phyloP scores from a whole-genome alignment of 257 asterid genomes.

The Ehretia macrophylla region DNA sequence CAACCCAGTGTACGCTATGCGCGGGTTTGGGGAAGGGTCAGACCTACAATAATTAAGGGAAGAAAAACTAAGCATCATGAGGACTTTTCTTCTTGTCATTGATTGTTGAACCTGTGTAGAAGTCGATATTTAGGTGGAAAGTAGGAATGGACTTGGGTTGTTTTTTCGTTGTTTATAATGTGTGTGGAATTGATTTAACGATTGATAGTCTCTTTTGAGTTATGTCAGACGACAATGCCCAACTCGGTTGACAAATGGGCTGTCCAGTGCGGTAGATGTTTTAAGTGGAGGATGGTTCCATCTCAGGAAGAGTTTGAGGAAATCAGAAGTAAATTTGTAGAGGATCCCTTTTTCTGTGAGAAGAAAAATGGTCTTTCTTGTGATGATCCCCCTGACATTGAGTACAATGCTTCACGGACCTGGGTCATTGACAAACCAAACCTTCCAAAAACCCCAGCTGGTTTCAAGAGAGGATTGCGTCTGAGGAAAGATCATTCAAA shows the following conservation, averaged over 20 bases:
- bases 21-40: not conserved
- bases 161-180: not conserved
- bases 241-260: slow-evolving; percentile 25
- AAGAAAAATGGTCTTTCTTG: slow-evolving; percentile 30
- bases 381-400: slow-evolving; percentile 44
- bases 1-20: not conserved
- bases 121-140: no score
- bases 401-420: slow-evolving; percentile 26
- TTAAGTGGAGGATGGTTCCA: slow-evolving; percentile 47
- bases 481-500: slow-evolving; percentile 35
- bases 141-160: no score
- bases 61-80: no score
- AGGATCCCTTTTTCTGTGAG: slow-evolving; percentile 54
- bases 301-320: slow-evolving; percentile 48
- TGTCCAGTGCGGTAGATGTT: slow-evolving; percentile 47
- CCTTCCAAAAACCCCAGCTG: slow-evolving; percentile 48
- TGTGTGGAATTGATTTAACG: not conserved
- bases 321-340: slow-evolving; percentile 40
- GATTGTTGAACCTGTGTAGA: not conserved
- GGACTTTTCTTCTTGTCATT: not conserved
- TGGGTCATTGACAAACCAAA: slow-evolving; percentile 64
- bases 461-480: slow-evolving; percentile 39
- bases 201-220: not conserved
- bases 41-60: no score
- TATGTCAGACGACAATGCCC: not conserved